These are phyloP conservation scores for Aspergillus leporis DNA, from an alignment of 495 filamentous ascomycete genomes.

Conservation along the genomic window DNA sequence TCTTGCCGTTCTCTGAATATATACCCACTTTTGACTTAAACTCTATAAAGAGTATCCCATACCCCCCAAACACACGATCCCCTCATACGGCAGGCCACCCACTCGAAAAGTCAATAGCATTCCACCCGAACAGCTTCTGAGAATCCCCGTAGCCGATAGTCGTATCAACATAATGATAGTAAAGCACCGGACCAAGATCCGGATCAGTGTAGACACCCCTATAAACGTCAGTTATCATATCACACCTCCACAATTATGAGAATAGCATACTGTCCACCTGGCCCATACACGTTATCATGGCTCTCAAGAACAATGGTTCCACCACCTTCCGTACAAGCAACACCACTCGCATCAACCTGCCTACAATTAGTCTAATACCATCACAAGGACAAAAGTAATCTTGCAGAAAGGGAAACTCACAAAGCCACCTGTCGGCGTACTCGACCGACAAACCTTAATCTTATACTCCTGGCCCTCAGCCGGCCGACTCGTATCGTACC, in stretches of 20 bases:
- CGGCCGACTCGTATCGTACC: conserved; percentile 52
- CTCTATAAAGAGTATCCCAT: background rate
- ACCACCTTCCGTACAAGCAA: conserved; percentile 57
- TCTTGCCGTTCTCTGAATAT: too few relatives aligned
- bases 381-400: background rate
- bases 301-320: conserved; percentile 64
- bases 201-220: conserved; percentile 51
- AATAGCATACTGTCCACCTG: conserved; percentile 59
- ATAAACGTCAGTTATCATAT: background rate
- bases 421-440: conserved; percentile 54
- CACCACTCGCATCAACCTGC: conserved; percentile 56
- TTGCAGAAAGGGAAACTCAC: conserved; percentile 35
- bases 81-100: conserved; percentile 63
- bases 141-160: conserved; percentile 63
- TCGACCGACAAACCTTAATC: conserved; percentile 66
- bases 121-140: conserved; percentile 69
- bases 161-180: conserved; percentile 73
- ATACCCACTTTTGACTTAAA: too few relatives aligned
- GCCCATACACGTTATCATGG: conserved; percentile 68
- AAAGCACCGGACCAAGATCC: conserved; percentile 56
- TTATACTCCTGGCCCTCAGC: conserved; percentile 66
- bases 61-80: background rate
- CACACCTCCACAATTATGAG: background rate
- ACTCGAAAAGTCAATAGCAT: conserved; percentile 59
- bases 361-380: conserved; percentile 2